A percentile compares a stretch with the other conserved stretches of the same genome.
phyloP scores from a whole-genome alignment of 306 rosid genomes.

The Mucuna pruriens region DNA sequence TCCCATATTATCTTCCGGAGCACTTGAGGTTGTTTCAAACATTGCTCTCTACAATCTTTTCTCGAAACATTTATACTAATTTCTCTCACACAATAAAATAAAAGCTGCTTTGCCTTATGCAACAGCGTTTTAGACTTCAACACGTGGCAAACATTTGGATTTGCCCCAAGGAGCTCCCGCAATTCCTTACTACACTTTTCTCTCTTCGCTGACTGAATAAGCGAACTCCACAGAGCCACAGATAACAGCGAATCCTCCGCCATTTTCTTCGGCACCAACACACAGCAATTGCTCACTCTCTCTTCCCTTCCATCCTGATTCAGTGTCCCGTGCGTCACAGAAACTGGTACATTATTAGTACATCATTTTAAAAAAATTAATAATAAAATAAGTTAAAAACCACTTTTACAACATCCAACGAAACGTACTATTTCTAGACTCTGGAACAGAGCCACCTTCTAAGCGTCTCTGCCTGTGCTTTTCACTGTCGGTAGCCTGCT shows the following conservation, averaged over 20 bases:
- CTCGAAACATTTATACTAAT: constrained; percentile 42
- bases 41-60: constrained; percentile 24
- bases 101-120: constrained; percentile 62
- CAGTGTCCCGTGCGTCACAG: constrained; percentile 39
- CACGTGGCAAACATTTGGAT: constrained; percentile 47
- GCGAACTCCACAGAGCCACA: constrained; percentile 61
- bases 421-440: constrained; percentile 23
- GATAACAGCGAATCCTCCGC: constrained; percentile 61
- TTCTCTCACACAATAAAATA: constrained; percentile 77
- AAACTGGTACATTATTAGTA: constrained; percentile 15
- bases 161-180: constrained; percentile 43
- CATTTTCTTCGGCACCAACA: constrained; percentile 48
- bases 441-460: constrained; percentile 33
- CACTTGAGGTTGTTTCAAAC: constrained; percentile 44
- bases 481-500: constrained; percentile 56
- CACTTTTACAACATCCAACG: not conserved
- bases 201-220: constrained; percentile 48
- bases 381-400: not conserved
- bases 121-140: constrained; percentile 55
- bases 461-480: constrained; percentile 39
- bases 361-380: not conserved
- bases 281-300: constrained; percentile 36
- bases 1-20: constrained; percentile 55
- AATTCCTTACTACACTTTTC: constrained; percentile 38
- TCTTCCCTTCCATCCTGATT: constrained; percentile 37